phyloP scores from a whole-genome alignment of 2,329 filamentous ascomycete species.

The Fusarium austroafricanum region DNA sequence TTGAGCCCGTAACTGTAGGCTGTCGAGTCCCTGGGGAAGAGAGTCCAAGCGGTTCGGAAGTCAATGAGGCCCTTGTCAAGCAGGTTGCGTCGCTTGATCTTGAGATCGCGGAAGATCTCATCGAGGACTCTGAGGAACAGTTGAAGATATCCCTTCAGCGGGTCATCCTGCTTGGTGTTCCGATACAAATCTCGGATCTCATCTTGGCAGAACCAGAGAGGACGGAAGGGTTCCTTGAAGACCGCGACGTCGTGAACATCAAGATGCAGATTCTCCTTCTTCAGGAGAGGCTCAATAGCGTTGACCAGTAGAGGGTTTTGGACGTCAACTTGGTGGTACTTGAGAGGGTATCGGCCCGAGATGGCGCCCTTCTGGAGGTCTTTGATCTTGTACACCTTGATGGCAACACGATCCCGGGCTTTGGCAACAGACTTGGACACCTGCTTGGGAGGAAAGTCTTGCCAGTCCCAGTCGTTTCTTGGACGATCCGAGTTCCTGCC shows the following conservation, averaged over 20 bases:
- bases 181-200: slow-evolving; percentile 53
- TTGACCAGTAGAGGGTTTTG: slow-evolving; percentile 57
- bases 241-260: slow-evolving; percentile 51
- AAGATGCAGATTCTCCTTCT: slow-evolving; percentile 55
- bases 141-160: slow-evolving; percentile 53
- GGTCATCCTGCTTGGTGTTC: slow-evolving; percentile 39
- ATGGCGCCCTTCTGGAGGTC: slow-evolving; percentile 56
- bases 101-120: slow-evolving; percentile 57
- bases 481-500: slow-evolving; percentile 41
- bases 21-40: slow-evolving; percentile 55
- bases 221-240: slow-evolving; percentile 56
- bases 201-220: slow-evolving; percentile 59
- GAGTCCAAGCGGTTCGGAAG: slow-evolving; percentile 58
- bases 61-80: slow-evolving; percentile 54
- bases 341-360: slow-evolving; percentile 53
- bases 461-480: slow-evolving; percentile 50
- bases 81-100: slow-evolving; percentile 52
- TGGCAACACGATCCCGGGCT: slow-evolving; percentile 55
- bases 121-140: slow-evolving; percentile 56
- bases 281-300: slow-evolving; percentile 57
- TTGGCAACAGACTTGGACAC: slow-evolving; percentile 53
- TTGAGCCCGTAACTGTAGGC: slow-evolving; percentile 55
- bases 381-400: slow-evolving; percentile 61
- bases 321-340: slow-evolving; percentile 55
- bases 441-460: slow-evolving; percentile 57